Evolutionary conservation across 1,284 basidiomycete genomes (phyloP), one percentile per base, ranked within the genome.

Genomic region (Lentinula novae-zelandiae): DNA sequence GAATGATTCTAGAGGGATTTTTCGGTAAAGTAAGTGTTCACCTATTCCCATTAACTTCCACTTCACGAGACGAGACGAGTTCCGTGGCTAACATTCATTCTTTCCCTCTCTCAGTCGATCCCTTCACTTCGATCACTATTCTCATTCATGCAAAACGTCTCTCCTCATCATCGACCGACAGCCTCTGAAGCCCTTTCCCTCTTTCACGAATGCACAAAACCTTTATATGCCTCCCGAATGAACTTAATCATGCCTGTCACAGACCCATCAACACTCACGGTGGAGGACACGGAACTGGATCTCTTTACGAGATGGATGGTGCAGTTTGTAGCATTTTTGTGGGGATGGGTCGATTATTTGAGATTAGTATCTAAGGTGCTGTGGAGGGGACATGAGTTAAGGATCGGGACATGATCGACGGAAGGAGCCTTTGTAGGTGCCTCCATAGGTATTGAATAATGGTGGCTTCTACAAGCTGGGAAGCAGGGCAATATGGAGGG

Each of bases 261-360:
- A 38, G 39, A 54, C 20, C 17, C 27, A 20, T 54, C 38, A 12
- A 5, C 22, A 5, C 15, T 50, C 5, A 10, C 6, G 49, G 17
- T 12, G 49, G n/a, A 34, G 7, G 36, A 8, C 10, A 15, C 42
- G 42, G 51, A 53, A 5, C 8, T 46, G n/a, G 54, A 56, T 46
- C 6, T 56, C 15, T 46, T 56, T 15, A 46, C 54, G 20, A 44
- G 54, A 20, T 15, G 27, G 40, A 31, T 56, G 27, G 54, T 34
- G 27, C 17, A 13, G 31, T 36, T 42, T 12, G 36, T 56, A 7
- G 27, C 54, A 7, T 46, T 15, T 46, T 10, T 56, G 6, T 56
- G 54, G 54, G 42, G 54, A 12, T 56, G 54, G 54, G 8, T 46
- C 5, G 54, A 56, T 56, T 56, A 42, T 31, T 2, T 44, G 39